phyloP scores from a whole-genome alignment of 805 yeast species.

The Candida germanica region DNA sequence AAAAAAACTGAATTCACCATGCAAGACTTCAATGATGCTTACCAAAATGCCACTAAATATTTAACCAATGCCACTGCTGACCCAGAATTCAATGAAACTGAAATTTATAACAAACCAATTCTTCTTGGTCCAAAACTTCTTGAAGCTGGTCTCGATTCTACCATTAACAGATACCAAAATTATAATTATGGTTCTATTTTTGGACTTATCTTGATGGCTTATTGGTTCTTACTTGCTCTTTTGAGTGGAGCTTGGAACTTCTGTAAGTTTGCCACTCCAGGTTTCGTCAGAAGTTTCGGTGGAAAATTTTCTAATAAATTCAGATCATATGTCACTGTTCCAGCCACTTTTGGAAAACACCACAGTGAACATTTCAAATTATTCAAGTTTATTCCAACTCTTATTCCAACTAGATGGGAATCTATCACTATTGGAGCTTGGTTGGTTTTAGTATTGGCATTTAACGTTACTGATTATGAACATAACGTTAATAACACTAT shows the following conservation, averaged over 20 bases:
- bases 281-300: slow-evolving; percentile 28
- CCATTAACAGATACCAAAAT: slow-evolving; percentile 25
- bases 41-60: slow-evolving; percentile 40
- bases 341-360: slow-evolving; percentile 20
- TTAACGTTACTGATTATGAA: slow-evolving; percentile 22
- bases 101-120: slow-evolving; percentile 35
- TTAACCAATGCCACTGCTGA: slow-evolving; percentile 29
- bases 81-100: slow-evolving; percentile 25
- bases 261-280: slow-evolving; percentile 20
- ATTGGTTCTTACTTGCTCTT: slow-evolving; percentile 31
- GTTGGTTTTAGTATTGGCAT: slow-evolving; percentile 30
- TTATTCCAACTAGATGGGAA: slow-evolving; percentile 56
- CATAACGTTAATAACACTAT: slow-evolving; percentile 24
- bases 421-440: slow-evolving; percentile 39
- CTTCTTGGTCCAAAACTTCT: slow-evolving; percentile 22
- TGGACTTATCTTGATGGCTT: slow-evolving; percentile 25
- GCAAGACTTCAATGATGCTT: slow-evolving; percentile 32
- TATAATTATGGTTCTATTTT: slow-evolving; percentile 40
- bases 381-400: slow-evolving; percentile 17
- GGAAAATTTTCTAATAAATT: slow-evolving; percentile 16
- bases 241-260: slow-evolving; percentile 32
- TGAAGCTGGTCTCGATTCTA: slow-evolving; percentile 25
- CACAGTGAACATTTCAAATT: slow-evolving; percentile 15
- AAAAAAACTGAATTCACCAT: slow-evolving; percentile 29
- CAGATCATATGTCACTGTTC: slow-evolving; percentile 24